Evolutionary conservation across 2,329 filamentous ascomycete species (phyloP).

Genomic region (Botrytis fabae): DNA sequence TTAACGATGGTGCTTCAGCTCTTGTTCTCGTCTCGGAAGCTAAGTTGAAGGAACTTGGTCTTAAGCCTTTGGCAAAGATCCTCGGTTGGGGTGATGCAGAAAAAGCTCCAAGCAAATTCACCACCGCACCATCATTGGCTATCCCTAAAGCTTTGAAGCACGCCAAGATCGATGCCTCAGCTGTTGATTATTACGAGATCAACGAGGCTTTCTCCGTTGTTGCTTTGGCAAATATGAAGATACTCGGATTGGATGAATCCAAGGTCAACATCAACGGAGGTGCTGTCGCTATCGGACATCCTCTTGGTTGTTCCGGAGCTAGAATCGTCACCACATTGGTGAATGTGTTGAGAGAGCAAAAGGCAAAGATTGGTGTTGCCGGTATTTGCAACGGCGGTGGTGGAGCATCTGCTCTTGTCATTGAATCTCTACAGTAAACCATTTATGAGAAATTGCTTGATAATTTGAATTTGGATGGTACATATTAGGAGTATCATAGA

Average conservation of each 20-base stretch:
- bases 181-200: constrained; percentile 95
- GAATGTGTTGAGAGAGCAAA: constrained; percentile 84
- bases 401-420: constrained; percentile 88
- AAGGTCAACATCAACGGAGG: constrained; percentile 96
- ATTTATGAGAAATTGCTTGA: not conserved
- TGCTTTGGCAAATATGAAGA: constrained; percentile 92
- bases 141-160: constrained; percentile 98
- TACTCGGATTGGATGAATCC: constrained; percentile 74
- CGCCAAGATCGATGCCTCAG: constrained; percentile 73
- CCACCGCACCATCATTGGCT: constrained; percentile 85
- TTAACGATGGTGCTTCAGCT: constrained; percentile 92
- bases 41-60: constrained; percentile 85
- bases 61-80: constrained; percentile 95
- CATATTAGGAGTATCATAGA: constrained; percentile 18
- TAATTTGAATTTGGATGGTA: constrained; percentile 2
- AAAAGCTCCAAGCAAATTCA: constrained; percentile 91
- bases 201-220: constrained; percentile 99
- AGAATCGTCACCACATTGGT: constrained; percentile 90
- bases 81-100: constrained; percentile 96
- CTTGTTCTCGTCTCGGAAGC: constrained; percentile 92
- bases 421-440: constrained; percentile 58
- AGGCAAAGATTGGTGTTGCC: constrained; percentile 88
- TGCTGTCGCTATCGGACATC: constrained; percentile 93
- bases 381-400: constrained; percentile 98
- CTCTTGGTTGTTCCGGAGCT: constrained; percentile 89